Evolutionary conservation across 2,329 filamentous ascomycete genomes (phyloP).

Genomic region (Trichocomaceae sp.): DNA sequence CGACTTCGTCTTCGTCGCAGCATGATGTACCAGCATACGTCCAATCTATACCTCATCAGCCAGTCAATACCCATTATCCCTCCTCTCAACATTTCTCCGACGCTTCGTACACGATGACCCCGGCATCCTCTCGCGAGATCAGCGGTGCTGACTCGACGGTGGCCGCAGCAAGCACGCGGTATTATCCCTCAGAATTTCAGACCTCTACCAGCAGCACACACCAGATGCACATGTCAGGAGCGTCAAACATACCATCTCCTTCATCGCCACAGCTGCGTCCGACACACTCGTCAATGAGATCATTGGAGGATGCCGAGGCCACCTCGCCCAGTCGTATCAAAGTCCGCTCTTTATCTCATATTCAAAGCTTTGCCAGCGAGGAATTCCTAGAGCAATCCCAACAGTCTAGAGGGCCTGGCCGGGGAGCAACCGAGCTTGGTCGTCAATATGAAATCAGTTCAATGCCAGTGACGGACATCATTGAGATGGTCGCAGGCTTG

Average conservation of each 20-base stretch:
- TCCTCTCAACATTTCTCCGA: too few relatives aligned
- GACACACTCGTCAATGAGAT: conserved; percentile 39
- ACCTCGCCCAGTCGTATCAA: conserved; percentile 59
- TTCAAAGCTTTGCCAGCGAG: conserved; percentile 77
- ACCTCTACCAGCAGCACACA: not conserved
- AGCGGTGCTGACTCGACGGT: not conserved
- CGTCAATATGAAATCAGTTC: conserved; percentile 87
- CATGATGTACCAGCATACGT: conserved; percentile 34
- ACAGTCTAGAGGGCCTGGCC: conserved; percentile 27
- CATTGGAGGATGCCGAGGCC: conserved; percentile 36
- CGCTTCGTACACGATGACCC: conserved; percentile 13
- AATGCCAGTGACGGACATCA: conserved; percentile 95
- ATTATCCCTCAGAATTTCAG: conserved; percentile 5
- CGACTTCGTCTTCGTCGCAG: conserved; percentile 21
- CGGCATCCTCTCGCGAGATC: conserved; percentile 4
- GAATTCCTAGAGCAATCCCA: conserved; percentile 58
- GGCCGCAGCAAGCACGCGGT: not conserved
- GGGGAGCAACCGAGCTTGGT: conserved; percentile 41
- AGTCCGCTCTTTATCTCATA: conserved; percentile 82
- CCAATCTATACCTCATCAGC: conserved; percentile 23
- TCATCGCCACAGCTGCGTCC: conserved; percentile 42
- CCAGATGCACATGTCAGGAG: conserved; percentile 1
- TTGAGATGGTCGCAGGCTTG: conserved; percentile 96
- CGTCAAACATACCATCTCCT: conserved; percentile 27
- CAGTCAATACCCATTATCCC: conserved; percentile 20